Conservation (phyloP, 2,329 filamentous ascomycete genomes). For the Thielaviopsis musarum region DNA sequence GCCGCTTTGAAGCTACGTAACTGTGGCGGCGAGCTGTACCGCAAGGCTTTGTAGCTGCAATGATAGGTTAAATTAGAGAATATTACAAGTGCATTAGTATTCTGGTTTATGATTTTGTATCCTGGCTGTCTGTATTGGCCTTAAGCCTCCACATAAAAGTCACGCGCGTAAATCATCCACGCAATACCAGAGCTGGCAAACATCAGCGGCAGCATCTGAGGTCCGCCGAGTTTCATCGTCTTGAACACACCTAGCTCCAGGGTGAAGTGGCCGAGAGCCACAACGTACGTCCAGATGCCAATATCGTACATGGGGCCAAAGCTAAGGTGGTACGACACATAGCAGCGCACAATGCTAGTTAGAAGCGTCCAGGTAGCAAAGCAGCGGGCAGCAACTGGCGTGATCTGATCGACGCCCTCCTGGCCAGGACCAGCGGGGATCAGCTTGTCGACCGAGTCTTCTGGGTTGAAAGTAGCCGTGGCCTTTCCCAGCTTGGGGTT, state of each 20-base stretch:
- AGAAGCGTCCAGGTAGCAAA: constrained; percentile 84
- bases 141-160: constrained; percentile 41
- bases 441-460: constrained; percentile 37
- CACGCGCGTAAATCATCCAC: constrained; percentile 53
- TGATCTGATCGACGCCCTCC: constrained; percentile 41
- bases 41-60: constrained; percentile 28
- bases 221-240: constrained; percentile 47
- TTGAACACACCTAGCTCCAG: constrained; percentile 69
- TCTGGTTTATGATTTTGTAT: not conserved
- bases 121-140: not conserved
- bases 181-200: constrained; percentile 33
- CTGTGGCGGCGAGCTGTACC: constrained; percentile 71
- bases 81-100: not conserved
- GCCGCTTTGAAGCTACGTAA: constrained; percentile 61
- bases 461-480: constrained; percentile 28
- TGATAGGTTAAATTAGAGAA: not conserved
- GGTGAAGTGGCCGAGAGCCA: constrained; percentile 63
- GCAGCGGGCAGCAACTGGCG: constrained; percentile 57
- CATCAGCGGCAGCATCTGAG: constrained; percentile 38
- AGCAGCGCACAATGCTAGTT: constrained; percentile 58
- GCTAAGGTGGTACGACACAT: constrained; percentile 68
- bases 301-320: constrained; percentile 61
- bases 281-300: constrained; percentile 62
- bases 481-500: constrained; percentile 29
- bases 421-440: constrained; percentile 29